Base-by-base conservation (phyloP, 1,284 basidiomycete species). In the Marasmius oreades region DNA sequence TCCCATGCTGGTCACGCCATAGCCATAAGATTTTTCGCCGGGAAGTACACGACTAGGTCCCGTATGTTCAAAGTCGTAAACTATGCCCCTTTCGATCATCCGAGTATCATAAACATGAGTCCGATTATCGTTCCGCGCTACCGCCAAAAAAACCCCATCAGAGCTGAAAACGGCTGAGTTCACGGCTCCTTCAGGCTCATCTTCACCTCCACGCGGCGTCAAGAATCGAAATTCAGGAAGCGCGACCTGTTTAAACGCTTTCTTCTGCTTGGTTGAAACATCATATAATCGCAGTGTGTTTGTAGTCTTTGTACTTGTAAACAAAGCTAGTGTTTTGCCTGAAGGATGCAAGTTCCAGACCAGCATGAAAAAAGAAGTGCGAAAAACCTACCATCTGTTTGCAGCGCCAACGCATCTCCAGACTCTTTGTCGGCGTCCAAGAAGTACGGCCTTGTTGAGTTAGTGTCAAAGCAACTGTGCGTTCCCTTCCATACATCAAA, bases 61-160 rank as follows among this genome's bases (percentile, higher is more conserved):
- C 24, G 55, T 26, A 61, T 88, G 86, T 34, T 66, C 61, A 62
- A 81, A 85, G 18, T 69, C 69, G 52, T 74, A 76, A 36, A 87
- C 62, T 16, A 75, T 68, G 2, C 77, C 75, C 11, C 72, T 70
- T 16, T 68, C 64, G 16, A 86, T 63, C 64, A 76, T 81, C 11
- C 88, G 78, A 6, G 76, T 64, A 64, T 90, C 87, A 61, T 88
- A 90, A 1, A 90, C 65, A 56, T 87, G 81, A 0, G 75, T 70
- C 34, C 64, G 65, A 60, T 88, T 85, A 64, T 90, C 85, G 45
- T 68, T 81, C 44, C 86, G 75, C 5, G 76, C 83, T 4, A 85
- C 62, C 3, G 85, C 83, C 5, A 90, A 71, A 61, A 82, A 81
- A 5, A 81, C 67, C 6, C 79, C 80, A 60, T 88, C 86, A 0